Conservation (phyloP, 805 yeast species). For the Barnettozyma siamensis region DNA sequence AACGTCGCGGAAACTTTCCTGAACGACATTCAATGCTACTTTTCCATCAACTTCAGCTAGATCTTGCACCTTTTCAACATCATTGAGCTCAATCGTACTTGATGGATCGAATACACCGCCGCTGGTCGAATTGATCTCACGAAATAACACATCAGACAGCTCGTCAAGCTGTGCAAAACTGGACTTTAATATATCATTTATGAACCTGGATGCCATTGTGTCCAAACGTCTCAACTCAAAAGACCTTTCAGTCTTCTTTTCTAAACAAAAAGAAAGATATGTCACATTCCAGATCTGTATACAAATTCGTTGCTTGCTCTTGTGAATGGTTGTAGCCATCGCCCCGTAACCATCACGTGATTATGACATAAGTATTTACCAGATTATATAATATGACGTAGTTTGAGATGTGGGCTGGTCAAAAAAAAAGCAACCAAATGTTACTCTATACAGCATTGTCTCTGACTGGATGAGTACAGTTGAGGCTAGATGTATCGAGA, state of each 20-base stretch:
- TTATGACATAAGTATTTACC: too few species aligned
- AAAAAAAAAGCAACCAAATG: not conserved
- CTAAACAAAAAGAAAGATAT: not conserved
- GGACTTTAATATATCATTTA: conserved; percentile 3
- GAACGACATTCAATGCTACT: not conserved
- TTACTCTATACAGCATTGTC: not conserved
- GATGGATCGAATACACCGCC: too few species aligned
- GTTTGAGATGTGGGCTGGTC: not conserved
- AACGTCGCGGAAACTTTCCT: conserved; percentile 1
- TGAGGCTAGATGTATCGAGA: too few species aligned
- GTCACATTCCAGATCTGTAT: too few species aligned
- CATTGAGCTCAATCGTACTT: too few species aligned
- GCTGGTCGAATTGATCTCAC: not conserved
- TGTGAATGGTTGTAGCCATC: too few species aligned
- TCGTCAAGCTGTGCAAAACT: conserved; percentile 4
- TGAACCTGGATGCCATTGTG: conserved; percentile 4
- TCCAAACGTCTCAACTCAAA: too few species aligned
- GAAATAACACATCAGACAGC: conserved; percentile 3
- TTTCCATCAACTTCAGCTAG: conserved; percentile 2
- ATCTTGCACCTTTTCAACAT: too few species aligned
- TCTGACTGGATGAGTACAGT: too few species aligned
- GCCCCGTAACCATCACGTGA: too few species aligned
- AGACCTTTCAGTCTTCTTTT: not conserved
- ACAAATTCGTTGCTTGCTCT: too few species aligned
- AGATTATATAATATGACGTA: not conserved